phyloP scores from a whole-genome alignment of 1,139 yeast species.

The Debaryomycetaceae sp. region DNA sequence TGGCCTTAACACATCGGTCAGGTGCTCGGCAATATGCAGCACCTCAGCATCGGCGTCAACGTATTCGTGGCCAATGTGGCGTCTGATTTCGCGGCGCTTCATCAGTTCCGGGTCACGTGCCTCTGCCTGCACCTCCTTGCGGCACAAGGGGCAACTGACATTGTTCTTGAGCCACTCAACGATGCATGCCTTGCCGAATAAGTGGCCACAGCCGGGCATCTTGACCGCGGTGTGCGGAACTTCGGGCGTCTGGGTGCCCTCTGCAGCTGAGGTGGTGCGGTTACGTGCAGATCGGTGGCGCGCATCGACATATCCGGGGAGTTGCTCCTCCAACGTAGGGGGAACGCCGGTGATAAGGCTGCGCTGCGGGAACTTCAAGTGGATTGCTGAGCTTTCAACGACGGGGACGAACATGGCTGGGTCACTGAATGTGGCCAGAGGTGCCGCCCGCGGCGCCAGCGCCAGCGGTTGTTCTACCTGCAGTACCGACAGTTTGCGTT shows the following conservation, averaged over 20 bases:
- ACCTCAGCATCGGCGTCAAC: constrained; percentile 15
- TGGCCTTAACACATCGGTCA: constrained; percentile 39
- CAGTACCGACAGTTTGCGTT: no score
- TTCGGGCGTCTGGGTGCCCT: no score
- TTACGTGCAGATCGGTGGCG: no score
- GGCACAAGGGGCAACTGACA: constrained; percentile 43
- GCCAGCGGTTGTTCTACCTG: background rate
- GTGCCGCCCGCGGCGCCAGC: background rate
- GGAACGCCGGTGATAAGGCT: constrained; percentile 21
- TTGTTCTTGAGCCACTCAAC: constrained; percentile 40
- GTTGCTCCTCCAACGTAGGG: constrained; percentile 24
- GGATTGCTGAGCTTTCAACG: constrained; percentile 26
- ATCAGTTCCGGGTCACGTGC: constrained; percentile 19
- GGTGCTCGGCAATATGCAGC: constrained; percentile 23
- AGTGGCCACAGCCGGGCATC: constrained; percentile 41
- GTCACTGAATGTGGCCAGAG: constrained; percentile 22
- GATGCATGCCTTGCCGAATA: constrained; percentile 40
- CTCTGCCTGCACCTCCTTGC: constrained; percentile 37
- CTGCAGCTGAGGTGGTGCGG: no score
- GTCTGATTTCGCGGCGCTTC: constrained; percentile 13
- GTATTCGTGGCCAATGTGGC: constrained; percentile 12
- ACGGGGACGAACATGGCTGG: constrained; percentile 38
- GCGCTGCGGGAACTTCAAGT: constrained; percentile 32
- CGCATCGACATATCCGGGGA: constrained; percentile 27
- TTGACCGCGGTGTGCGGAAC: constrained; percentile 37